A percentile compares a stretch with the other conserved stretches of the same genome.
These are phyloP conservation scores for Colletotrichum spinosum DNA, from an alignment of 2,329 filamentous ascomycete species.

Conservation along the genomic window DNA sequence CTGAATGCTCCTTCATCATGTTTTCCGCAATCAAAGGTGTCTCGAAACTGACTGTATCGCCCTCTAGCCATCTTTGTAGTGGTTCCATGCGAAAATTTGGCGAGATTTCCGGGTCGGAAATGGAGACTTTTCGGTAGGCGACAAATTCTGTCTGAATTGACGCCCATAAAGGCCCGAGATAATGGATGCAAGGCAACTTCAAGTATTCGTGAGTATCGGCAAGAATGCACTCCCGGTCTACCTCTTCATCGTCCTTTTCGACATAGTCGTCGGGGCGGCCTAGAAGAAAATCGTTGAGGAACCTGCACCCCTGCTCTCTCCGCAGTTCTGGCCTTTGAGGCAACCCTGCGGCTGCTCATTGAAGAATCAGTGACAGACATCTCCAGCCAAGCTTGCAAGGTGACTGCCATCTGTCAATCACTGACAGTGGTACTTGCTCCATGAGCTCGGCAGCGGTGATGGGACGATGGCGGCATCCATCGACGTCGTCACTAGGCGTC, in stretches of 20 bases:
- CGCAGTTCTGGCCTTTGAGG: neutral
- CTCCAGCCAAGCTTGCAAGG: slow-evolving; percentile 9
- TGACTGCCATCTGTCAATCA: neutral
- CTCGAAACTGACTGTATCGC: neutral
- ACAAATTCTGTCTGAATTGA: slow-evolving; percentile 50
- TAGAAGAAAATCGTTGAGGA: neutral
- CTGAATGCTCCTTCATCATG: neutral
- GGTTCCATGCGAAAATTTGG: neutral
- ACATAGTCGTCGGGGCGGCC: neutral
- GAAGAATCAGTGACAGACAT: slow-evolving; percentile 24
- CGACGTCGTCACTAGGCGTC: neutral
- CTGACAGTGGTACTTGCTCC: neutral
- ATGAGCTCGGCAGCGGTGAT: neutral
- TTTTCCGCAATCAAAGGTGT: slow-evolving; percentile 7
- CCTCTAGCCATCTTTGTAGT: slow-evolving; percentile 11
- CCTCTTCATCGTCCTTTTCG: neutral
- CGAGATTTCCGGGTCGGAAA: slow-evolving; percentile 36
- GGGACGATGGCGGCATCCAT: neutral
- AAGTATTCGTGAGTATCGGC: accelerated
- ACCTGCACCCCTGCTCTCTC: neutral
- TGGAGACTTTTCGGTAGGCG: slow-evolving; percentile 48
- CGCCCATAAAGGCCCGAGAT: slow-evolving; percentile 47
- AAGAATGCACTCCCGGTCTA: neutral
- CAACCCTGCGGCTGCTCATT: slow-evolving; percentile 42
- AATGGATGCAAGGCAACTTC: neutral